Evolutionary conservation across 2,329 filamentous ascomycete species (phyloP).

Genomic region (Venturia aucupariae): DNA sequence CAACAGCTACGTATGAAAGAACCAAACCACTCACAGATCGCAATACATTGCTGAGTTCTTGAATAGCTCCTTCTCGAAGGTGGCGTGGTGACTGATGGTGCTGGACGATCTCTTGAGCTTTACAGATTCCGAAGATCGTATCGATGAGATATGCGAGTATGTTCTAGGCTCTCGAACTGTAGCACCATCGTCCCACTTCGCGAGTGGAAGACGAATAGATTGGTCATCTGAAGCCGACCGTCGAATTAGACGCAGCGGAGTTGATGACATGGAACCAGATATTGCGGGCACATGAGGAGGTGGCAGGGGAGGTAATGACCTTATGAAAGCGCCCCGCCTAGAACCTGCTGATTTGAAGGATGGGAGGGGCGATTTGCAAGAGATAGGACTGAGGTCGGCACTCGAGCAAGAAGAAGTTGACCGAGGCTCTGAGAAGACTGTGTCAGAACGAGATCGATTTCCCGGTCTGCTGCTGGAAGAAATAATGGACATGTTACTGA

Average conservation of each 20-base stretch:
- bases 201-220: conserved; percentile 5
- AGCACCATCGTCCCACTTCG: conserved; percentile 3
- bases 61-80: conserved; percentile 14
- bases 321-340: background rate
- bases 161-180: background rate
- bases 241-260: background rate
- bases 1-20: background rate
- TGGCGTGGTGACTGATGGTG: conserved; percentile 13
- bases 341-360: background rate
- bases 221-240: conserved; percentile 4
- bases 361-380: background rate
- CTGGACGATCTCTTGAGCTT: background rate
- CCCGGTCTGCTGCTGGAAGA: background rate
- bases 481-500: background rate
- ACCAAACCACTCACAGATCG: conserved; percentile 9
- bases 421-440: conserved; percentile 6
- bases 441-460: background rate
- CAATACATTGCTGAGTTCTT: conserved; percentile 14
- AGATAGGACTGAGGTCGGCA: background rate
- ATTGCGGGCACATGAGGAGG: background rate
- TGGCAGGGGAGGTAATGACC: conserved; percentile 4
- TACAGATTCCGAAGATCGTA: background rate
- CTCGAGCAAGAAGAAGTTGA: background rate
- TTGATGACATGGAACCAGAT: background rate
- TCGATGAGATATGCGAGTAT: background rate